Percentiles rank a stretch among this genome's conserved stretches.
These are phyloP conservation scores for Spergularia azorica DNA, from an alignment of 179 eudicot genomes.

Conservation along the genomic window DNA sequence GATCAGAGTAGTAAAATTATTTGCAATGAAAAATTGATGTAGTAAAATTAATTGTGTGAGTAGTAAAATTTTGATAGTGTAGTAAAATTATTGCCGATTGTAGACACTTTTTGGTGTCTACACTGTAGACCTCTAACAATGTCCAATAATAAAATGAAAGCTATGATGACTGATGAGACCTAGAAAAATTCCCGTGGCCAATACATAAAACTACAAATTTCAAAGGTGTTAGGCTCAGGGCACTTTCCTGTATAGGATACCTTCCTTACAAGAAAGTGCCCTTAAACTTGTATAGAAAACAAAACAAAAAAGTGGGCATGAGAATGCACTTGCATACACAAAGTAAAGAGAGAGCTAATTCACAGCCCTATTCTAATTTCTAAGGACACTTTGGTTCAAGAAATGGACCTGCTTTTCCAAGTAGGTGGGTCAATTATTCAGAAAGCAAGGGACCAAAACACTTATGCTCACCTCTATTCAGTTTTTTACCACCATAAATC, in stretches of 20 bases:
- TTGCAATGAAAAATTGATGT: too few relatives aligned
- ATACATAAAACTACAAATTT: neutral
- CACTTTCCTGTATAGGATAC: too few relatives aligned
- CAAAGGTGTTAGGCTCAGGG: slow-evolving; percentile 18
- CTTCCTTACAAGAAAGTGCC: slow-evolving; percentile 14
- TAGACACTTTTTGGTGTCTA: too few relatives aligned
- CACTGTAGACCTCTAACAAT: too few relatives aligned
- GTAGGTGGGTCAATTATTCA: slow-evolving; percentile 21
- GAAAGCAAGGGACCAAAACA: slow-evolving; percentile 36
- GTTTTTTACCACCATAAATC: slow-evolving; percentile 13
- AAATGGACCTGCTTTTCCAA: slow-evolving; percentile 6
- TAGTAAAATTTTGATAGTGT: too few relatives aligned
- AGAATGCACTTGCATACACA: neutral
- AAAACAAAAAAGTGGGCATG: neutral
- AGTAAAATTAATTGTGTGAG: too few relatives aligned
- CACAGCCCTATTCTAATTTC: neutral
- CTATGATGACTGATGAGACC: too few relatives aligned
- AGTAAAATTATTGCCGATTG: too few relatives aligned
- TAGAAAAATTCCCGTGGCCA: too few relatives aligned
- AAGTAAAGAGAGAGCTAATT: neutral
- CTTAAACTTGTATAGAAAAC: neutral
- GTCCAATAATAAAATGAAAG: too few relatives aligned
- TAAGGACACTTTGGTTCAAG: slow-evolving; percentile 14
- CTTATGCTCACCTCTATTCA: slow-evolving; percentile 15
- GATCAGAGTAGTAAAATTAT: too few relatives aligned